Percentiles rank a stretch among this genome's conserved stretches.
These are phyloP conservation scores for Gastrolobium bilobum DNA, from an alignment of 306 rosid genomes.

Conservation along the genomic window DNA sequence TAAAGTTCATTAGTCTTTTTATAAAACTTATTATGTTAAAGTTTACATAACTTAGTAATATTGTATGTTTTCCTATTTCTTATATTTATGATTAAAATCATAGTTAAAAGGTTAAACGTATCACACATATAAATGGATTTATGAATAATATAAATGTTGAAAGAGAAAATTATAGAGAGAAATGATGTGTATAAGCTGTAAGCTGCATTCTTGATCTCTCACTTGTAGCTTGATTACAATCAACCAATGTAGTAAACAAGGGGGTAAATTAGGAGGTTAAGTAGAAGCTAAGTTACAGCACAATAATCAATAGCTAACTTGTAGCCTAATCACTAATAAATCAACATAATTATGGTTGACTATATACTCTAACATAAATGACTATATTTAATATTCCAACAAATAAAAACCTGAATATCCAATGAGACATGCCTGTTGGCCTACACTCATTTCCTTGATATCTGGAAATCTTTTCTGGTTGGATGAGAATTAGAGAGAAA, in stretches of 20 bases:
- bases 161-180: neutral
- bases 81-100: neutral
- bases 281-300: neutral
- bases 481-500: conserved; percentile 31
- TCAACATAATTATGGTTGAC: neutral
- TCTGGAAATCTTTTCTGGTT: conserved; percentile 27
- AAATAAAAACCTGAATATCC: conserved; percentile 30
- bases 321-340: neutral
- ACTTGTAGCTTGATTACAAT: too few relatives aligned
- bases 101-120: neutral
- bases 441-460: conserved; percentile 37
- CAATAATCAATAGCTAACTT: neutral
- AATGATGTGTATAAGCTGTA: neutral
- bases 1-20: neutral
- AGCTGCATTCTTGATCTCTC: neutral
- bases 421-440: conserved; percentile 25
- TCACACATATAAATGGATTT: neutral
- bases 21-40: neutral
- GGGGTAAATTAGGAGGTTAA: conserved; percentile 19
- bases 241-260: neutral
- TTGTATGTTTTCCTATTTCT: neutral
- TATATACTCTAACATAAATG: neutral
- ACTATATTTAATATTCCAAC: neutral
- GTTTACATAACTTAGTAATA: neutral
- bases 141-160: neutral